Base-by-base conservation (phyloP, 306 rosid genomes). In the Prunus davidiana region DNA sequence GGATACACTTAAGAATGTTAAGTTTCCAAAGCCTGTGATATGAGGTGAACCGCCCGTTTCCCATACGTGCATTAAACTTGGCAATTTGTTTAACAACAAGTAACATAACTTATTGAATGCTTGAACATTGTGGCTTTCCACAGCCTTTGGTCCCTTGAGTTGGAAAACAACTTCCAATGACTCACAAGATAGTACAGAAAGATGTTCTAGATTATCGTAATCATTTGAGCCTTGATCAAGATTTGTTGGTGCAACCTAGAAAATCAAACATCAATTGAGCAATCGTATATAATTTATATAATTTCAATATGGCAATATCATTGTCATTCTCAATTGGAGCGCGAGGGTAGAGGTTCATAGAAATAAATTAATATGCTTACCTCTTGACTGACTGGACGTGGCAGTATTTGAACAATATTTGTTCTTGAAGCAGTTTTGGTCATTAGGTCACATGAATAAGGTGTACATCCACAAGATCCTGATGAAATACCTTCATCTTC, bases 31-130 rank as follows among this genome's bases (percentile, higher is more conserved):
- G 16, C 63, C 28, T 10, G 63, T 57, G 28, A 57, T 22, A 6
- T 4, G 16, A 11, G 22, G 63, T 22, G 27, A 22, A 11, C 8
- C 5, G 22, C 15, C 58, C 4, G 5, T 11, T 4, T 57, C 63
- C 63, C 63, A 57, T 20, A 57, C 14, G 12, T 12, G 63, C 30
- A 0, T 22, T 4, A 57, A n/a, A 57, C 38, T 32, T 32, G 38
- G 64, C 30, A 58, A 12, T 0, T 0, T 0, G 5, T 1, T 0
- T 4, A 58, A 58, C 1, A 0, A 0, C 32, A 58, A 58, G 15
- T 1, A 0, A 6, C 64, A 3, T 32, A 58, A 13, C 25, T 24
- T 24, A 24, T 4, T 20, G 28, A 57, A 57, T 57, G 30, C 30
- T 22, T 57, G 15, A 22, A 22, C 0, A 1, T 13, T 12, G 30